Conservation (phyloP, 371 early-diverging fungal species). For the Mortierella sp. region DNA sequence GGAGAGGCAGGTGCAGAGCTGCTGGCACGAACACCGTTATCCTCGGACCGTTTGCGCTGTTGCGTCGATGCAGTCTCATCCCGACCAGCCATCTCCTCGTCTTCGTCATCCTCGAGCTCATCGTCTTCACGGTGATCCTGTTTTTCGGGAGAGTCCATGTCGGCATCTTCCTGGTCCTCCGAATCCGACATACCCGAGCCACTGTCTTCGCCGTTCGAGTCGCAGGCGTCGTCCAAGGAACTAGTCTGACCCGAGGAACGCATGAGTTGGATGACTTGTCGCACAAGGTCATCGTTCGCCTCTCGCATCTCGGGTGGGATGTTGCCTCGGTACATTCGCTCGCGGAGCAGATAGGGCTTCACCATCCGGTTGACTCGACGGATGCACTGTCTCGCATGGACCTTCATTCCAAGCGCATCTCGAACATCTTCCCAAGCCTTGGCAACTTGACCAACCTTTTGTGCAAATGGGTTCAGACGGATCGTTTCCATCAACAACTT, state of each 20-base stretch:
- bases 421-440: constrained; percentile 22
- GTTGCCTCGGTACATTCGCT: constrained; percentile 15
- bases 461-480: constrained; percentile 16
- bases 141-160: constrained; percentile 5
- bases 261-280: constrained; percentile 14
- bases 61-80: constrained; percentile 18
- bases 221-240: constrained; percentile 3
- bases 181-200: constrained; percentile 14
- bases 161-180: constrained; percentile 8
- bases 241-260: neutral
- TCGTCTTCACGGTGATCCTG: constrained; percentile 1
- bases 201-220: constrained; percentile 14
- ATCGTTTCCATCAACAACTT: constrained; percentile 9
- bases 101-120: constrained; percentile 33
- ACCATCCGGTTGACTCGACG: constrained; percentile 20
- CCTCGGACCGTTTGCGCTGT: constrained; percentile 7
- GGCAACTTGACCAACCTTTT: constrained; percentile 20
- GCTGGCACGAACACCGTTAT: neutral
- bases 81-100: constrained; percentile 28
- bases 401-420: constrained; percentile 14
- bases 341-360: constrained; percentile 15
- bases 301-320: constrained; percentile 17
- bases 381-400: constrained; percentile 20
- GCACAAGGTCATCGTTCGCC: constrained; percentile 17
- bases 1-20: neutral